These are phyloP conservation scores for Penicillium longicatenatum DNA, from an alignment of 495 filamentous ascomycete genomes.

Conservation along the genomic window DNA sequence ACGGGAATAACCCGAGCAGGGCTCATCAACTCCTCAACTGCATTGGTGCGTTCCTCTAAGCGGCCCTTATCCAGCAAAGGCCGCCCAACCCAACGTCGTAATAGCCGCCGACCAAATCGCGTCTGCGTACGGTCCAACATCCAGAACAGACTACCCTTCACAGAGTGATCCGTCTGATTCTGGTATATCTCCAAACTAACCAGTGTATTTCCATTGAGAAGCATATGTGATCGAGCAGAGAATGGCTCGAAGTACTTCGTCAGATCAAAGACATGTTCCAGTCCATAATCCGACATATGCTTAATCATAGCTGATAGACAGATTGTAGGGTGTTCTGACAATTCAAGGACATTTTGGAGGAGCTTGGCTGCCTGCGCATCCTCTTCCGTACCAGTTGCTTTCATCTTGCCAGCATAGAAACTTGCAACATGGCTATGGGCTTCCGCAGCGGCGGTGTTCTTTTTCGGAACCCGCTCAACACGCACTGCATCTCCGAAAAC, in stretches of 20 bases:
- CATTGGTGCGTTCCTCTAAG: constrained; percentile 81
- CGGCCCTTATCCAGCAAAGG: constrained; percentile 78
- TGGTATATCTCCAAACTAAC: constrained; percentile 95
- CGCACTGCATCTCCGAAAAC: constrained; percentile 90
- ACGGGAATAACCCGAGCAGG: constrained; percentile 63
- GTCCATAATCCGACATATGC: constrained; percentile 87
- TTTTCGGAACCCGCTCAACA: constrained; percentile 72
- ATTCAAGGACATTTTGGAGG: constrained; percentile 81
- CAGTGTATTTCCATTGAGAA: constrained; percentile 92
- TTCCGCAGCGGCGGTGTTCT: constrained; percentile 81
- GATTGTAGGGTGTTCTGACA: constrained; percentile 84
- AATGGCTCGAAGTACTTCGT: constrained; percentile 99
- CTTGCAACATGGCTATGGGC: constrained; percentile 86
- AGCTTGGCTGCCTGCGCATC: constrained; percentile 57
- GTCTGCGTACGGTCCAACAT: constrained; percentile 91
- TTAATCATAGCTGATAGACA: constrained; percentile 97
- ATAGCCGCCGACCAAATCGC: constrained; percentile 81
- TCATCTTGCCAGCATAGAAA: constrained; percentile 91
- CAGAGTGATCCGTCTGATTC: constrained; percentile 85
- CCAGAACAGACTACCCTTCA: constrained; percentile 94
- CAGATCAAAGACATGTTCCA: constrained; percentile 94
- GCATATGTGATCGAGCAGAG: constrained; percentile 91
- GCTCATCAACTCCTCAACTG: constrained; percentile 85
- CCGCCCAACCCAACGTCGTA: constrained; percentile 94
- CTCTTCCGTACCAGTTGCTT: constrained; percentile 52